Evolutionary conservation across 2,329 filamentous ascomycete species (phyloP), one percentile per base, ranked within the genome.

Genomic region (Penicillium sp.): DNA sequence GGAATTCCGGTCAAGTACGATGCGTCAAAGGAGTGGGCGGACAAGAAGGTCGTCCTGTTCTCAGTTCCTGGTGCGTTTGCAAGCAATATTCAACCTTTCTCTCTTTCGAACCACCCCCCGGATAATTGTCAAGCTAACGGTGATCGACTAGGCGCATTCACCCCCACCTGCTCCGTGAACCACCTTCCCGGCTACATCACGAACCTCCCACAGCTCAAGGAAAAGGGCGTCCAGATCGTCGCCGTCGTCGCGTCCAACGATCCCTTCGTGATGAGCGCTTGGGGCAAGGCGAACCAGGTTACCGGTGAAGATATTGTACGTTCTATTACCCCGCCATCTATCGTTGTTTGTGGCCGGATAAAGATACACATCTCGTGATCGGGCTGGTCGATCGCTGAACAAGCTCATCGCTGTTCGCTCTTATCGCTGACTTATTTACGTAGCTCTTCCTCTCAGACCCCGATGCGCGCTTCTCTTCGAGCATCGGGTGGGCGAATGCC

Each of bases 261-360:
- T 77, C 82, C 88, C 56, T 95, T 85, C 73, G 92, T 96, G 74
- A 94, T 94, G 91, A 89, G 88, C 68, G 91, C 90, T 21, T 94
- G 91, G 91, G 90, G 88, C 78, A 96, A 96, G 85, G 91, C 92
- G 68, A 94, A 96, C 77, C 83, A 85, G 47, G 83, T 93, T 71
- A 88, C 86, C 73, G 87, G 88, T 64, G 88, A 94, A 70, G 84
- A 86, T 66, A 86, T 90, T 66, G 83, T 88, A 74, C 56, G 81
- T 75, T 57, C 7, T 26, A 26, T 17, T n/a, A 17, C 29, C 46
- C 8, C 19, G 11, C 17, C 1, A 17, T 15, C 35, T 11, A 41
- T 15, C 35, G 1, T 15, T 15, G 35, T 41, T 15, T 15, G 35
- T 41, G 9, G 4, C 35, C 9, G 11, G 11, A 41, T 41, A 41